phyloP scores from a whole-genome alignment of 2,329 filamentous ascomycete genomes.

The Bertia moriformis region DNA sequence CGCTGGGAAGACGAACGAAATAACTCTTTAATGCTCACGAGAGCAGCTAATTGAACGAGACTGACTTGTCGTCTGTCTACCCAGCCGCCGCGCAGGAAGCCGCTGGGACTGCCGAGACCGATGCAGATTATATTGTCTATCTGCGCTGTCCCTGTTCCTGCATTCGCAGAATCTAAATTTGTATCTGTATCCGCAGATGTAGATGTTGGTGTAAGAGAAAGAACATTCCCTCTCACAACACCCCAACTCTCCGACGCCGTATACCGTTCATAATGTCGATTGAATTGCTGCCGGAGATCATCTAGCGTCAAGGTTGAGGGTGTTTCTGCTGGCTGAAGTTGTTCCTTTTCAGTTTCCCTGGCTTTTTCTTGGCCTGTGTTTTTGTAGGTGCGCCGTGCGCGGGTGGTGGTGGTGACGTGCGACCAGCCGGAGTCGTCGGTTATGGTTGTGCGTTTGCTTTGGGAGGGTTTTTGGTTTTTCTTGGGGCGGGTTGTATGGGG shows the following conservation, averaged over 20 bases:
- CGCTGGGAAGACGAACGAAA: background rate
- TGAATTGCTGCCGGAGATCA: background rate
- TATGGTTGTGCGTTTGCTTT: conserved; percentile 17
- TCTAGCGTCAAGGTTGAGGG: background rate
- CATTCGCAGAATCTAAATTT: too few relatives aligned
- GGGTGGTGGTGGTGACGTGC: conserved; percentile 18
- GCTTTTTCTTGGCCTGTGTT: conserved; percentile 2
- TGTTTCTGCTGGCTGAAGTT: background rate
- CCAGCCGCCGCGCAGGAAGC: conserved; percentile 22
- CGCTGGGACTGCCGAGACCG: conserved; percentile 22
- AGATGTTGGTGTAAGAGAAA: background rate
- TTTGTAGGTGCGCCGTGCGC: conserved; percentile 7
- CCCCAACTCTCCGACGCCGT: background rate
- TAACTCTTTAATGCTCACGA: conserved; percentile 7
- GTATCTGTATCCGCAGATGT: background rate
- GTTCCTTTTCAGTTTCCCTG: background rate
- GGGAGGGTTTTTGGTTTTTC: conserved; percentile 4
- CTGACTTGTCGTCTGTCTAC: conserved; percentile 22
- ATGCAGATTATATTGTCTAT: conserved; percentile 18
- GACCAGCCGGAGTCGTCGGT: conserved; percentile 24
- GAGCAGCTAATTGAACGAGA: conserved; percentile 21
- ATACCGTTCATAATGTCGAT: background rate
- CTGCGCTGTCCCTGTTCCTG: background rate
- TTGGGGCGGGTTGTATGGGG: conserved; percentile 16
- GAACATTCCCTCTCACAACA: background rate